Conservation (phyloP, 305 asterid genomes). For the Rubia peregrina region DNA sequence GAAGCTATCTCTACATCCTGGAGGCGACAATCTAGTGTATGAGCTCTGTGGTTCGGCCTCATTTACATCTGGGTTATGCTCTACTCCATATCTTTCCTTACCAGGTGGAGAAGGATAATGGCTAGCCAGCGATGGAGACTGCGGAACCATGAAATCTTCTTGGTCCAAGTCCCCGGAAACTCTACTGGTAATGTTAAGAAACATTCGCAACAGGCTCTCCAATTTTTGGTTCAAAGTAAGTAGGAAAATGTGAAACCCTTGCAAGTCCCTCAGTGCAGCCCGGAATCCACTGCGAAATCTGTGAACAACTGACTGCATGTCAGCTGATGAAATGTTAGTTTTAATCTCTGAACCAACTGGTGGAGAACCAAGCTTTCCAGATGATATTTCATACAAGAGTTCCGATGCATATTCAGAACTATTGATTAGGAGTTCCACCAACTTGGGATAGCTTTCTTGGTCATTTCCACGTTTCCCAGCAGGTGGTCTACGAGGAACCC, state of each 20-base stretch:
- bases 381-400: constrained; percentile 67
- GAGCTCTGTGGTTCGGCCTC: constrained; percentile 49
- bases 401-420: constrained; percentile 70
- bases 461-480: constrained; percentile 92
- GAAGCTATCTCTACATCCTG: constrained; percentile 57
- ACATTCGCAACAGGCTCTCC: constrained; percentile 58
- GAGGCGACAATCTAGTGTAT: constrained; percentile 41
- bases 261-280: constrained; percentile 81
- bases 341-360: constrained; percentile 35
- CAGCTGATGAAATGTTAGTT: constrained; percentile 31
- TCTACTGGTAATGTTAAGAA: constrained; percentile 53
- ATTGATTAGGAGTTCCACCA: constrained; percentile 90
- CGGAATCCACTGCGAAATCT: constrained; percentile 83
- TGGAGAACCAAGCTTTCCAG: constrained; percentile 65
- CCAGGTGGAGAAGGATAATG: constrained; percentile 50
- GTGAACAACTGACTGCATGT: constrained; percentile 53
- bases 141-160: constrained; percentile 59
- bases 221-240: constrained; percentile 92
- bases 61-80: constrained; percentile 43
- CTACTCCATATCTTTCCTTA: constrained; percentile 45
- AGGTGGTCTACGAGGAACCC: constrained; percentile 98
- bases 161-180: constrained; percentile 64
- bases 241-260: constrained; percentile 93
- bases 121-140: constrained; percentile 45
- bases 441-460: constrained; percentile 81